Evolutionary conservation across 2,329 filamentous ascomycete species (phyloP).

Genomic region (Aspergillus sp.): DNA sequence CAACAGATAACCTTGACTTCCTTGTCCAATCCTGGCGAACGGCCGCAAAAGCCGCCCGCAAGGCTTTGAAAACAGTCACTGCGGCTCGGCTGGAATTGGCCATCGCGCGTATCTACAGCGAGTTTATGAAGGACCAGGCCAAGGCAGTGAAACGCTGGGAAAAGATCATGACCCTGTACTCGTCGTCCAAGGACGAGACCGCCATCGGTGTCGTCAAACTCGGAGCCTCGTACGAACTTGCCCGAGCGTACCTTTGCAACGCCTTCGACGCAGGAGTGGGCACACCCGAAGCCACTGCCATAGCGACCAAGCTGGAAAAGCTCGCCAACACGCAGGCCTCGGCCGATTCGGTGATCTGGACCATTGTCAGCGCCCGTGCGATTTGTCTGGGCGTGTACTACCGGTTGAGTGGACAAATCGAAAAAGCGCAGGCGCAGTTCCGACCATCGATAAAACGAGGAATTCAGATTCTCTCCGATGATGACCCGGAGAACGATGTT

Average conservation of each 20-base stretch:
- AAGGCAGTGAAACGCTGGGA: slow-evolving; percentile 17
- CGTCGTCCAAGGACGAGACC: slow-evolving; percentile 7
- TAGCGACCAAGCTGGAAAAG: slow-evolving; percentile 7
- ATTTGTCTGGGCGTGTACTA: slow-evolving; percentile 15
- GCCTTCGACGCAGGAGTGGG: slow-evolving; percentile 13
- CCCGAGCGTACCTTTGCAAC: slow-evolving; percentile 4
- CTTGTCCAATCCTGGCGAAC: slow-evolving; percentile 2
- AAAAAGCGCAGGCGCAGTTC: slow-evolving; percentile 10
- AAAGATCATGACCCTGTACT: slow-evolving; percentile 15
- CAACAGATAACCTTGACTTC: slow-evolving; percentile 11
- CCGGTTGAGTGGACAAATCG: slow-evolving; percentile 7
- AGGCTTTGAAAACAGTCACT: slow-evolving; percentile 7
- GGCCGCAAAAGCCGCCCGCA: slow-evolving; percentile 10
- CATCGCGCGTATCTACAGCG: slow-evolving; percentile 15
- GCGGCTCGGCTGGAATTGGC: slow-evolving; percentile 13
- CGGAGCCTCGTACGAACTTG: slow-evolving; percentile 6
- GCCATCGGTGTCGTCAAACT: slow-evolving; percentile 1
- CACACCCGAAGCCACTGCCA: neutral
- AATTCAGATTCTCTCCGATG: slow-evolving; percentile 14
- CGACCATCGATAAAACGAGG: slow-evolving; percentile 9
- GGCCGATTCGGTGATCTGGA: neutral
- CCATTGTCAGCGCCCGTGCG: neutral
- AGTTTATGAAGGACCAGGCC: slow-evolving; percentile 10
- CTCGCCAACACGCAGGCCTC: neutral
- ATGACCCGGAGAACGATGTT: slow-evolving; percentile 17